Evolutionary conservation across 257 asterid genomes (phyloP).

Genomic region (Verbascum thapsus): DNA sequence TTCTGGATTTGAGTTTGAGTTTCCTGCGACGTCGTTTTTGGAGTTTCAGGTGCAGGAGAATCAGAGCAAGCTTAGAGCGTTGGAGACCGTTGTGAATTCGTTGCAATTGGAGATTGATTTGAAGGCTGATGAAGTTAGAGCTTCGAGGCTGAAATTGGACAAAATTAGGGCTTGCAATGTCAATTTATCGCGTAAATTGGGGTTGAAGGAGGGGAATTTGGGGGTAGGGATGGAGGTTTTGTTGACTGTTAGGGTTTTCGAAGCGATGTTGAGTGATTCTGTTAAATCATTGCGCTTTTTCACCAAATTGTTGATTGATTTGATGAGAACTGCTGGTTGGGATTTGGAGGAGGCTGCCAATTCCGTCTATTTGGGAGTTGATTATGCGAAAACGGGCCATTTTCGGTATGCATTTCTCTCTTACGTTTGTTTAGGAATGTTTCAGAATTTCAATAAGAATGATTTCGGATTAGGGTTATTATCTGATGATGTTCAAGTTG

Average conservation of each 20-base stretch:
- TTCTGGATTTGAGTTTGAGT: conserved; percentile 52
- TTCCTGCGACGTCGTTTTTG: conserved; percentile 61
- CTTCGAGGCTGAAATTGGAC: conserved; percentile 62
- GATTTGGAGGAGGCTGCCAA: conserved; percentile 78
- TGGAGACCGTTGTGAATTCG: conserved; percentile 84
- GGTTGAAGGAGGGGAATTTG: conserved; percentile 37
- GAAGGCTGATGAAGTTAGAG: conserved; percentile 76
- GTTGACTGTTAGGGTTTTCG: conserved; percentile 77
- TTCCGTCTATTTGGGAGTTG: conserved; percentile 57
- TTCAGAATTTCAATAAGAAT: conserved; percentile 64
- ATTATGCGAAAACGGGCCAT: conserved; percentile 63
- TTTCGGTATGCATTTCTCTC: conserved; percentile 72
- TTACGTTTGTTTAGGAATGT: conserved; percentile 74
- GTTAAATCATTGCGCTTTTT: conserved; percentile 60
- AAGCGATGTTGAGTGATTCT: conserved; percentile 77
- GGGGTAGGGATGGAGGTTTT: conserved; percentile 49
- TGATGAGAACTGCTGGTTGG: conserved; percentile 83
- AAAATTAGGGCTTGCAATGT: conserved; percentile 39
- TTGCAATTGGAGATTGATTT: conserved; percentile 72
- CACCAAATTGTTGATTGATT: conserved; percentile 65
- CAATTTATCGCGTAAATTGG: conserved; percentile 53
- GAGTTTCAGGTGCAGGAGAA: conserved; percentile 97
- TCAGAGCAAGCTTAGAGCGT: conserved; percentile 95
- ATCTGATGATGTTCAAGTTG: conserved; percentile 29
- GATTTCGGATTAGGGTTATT: conserved; percentile 56